phyloP scores from a whole-genome alignment of 2,329 filamentous ascomycete genomes.

The Fusarium liriodendri region DNA sequence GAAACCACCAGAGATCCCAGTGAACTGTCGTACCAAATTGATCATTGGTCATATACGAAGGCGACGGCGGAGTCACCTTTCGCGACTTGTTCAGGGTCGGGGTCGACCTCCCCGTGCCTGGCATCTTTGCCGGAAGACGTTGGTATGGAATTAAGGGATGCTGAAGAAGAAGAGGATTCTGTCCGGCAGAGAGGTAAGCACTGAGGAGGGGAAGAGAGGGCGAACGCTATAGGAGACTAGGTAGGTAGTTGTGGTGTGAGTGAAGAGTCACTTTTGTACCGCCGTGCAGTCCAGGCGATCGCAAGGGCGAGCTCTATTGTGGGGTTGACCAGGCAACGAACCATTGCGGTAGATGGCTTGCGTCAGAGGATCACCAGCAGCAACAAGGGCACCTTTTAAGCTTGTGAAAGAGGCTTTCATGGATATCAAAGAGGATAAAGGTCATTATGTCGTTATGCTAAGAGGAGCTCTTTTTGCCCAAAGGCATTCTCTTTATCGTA shows the following conservation, averaged over 20 bases:
- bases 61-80: conserved; percentile 70
- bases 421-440: not conserved
- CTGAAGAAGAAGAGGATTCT: conserved; percentile 30
- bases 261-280: conserved; percentile 32
- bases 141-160: conserved; percentile 20
- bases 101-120: conserved; percentile 48
- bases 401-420: conserved; percentile 4
- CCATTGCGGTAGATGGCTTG: conserved; percentile 16
- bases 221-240: conserved; percentile 11
- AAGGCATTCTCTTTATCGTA: conserved; percentile 18
- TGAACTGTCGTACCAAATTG: conserved; percentile 67
- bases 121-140: conserved; percentile 40
- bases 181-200: conserved; percentile 22
- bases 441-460: conserved; percentile 19
- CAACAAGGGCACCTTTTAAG: conserved; percentile 32
- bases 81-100: conserved; percentile 53
- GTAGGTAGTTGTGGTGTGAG: conserved; percentile 21
- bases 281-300: not conserved
- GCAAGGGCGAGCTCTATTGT: conserved; percentile 19
- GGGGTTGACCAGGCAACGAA: conserved; percentile 46
- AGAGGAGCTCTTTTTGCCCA: not conserved
- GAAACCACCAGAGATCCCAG: not conserved
- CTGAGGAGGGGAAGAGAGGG: conserved; percentile 9
- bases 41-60: conserved; percentile 74
- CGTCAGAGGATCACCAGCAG: conserved; percentile 38